A percentile compares a stretch with the other conserved stretches of the same genome.
Conservation (phyloP, 1,284 basidiomycete species). For the Tilletia indica region DNA sequence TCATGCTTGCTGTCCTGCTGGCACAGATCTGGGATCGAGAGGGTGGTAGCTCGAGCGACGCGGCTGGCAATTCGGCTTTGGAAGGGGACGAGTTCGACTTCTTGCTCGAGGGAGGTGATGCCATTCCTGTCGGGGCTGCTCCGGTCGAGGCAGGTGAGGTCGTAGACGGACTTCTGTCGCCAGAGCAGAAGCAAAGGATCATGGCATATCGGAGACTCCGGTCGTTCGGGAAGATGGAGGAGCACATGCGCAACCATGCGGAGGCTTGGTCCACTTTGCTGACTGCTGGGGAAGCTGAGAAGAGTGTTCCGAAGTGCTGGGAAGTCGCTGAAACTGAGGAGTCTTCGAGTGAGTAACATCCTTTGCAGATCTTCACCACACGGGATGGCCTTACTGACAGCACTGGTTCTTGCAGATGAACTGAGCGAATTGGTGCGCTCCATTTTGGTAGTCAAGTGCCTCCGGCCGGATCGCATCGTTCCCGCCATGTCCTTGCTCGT, state of each 20-base stretch:
- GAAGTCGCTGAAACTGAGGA: slow-evolving; percentile 52
- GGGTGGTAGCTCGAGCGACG: slow-evolving; percentile 30
- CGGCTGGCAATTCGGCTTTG: slow-evolving; percentile 58
- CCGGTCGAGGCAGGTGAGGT: slow-evolving; percentile 57
- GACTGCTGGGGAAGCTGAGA: slow-evolving; percentile 70
- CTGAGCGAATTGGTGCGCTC: slow-evolving; percentile 15
- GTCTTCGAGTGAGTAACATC: slow-evolving; percentile 41
- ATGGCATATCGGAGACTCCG: slow-evolving; percentile 55
- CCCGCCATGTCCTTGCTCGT: slow-evolving; percentile 78
- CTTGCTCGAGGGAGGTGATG: slow-evolving; percentile 79
- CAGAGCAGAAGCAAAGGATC: slow-evolving; percentile 68
- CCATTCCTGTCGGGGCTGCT: slow-evolving; percentile 55
- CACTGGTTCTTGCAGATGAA: neutral
- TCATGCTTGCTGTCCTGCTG: slow-evolving; percentile 84
- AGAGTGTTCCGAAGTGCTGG: slow-evolving; percentile 70
- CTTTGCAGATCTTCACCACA: too few relatives aligned
- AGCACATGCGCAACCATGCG: slow-evolving; percentile 67
- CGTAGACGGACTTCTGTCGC: slow-evolving; percentile 41
- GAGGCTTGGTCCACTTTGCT: slow-evolving; percentile 77
- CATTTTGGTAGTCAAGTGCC: slow-evolving; percentile 77
- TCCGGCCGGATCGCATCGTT: slow-evolving; percentile 82
- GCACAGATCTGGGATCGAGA: slow-evolving; percentile 81
- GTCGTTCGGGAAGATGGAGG: slow-evolving; percentile 74
- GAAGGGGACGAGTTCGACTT: slow-evolving; percentile 82
- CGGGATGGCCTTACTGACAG: slow-evolving; percentile 8